A percentile compares a stretch with the other conserved stretches of the same genome.
phyloP scores from a whole-genome alignment of 2,329 filamentous ascomycete genomes.

The Nigrospora osmanthi region DNA sequence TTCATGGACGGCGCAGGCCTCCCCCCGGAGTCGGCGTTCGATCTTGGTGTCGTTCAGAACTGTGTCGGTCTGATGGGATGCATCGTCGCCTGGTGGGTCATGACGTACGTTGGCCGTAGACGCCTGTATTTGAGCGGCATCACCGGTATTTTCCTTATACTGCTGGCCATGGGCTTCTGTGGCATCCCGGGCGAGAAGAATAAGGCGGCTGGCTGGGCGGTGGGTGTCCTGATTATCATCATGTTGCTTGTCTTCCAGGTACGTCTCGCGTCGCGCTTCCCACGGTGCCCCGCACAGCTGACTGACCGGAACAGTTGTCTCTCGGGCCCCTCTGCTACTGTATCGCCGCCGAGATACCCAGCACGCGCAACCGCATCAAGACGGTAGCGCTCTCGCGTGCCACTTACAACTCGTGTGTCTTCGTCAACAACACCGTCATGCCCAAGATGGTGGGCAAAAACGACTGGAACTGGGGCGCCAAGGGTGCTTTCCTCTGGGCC shows the following conservation, averaged over 20 bases:
- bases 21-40: not conserved
- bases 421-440: constrained; percentile 4
- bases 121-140: constrained; percentile 1
- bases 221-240: constrained; percentile 4
- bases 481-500: constrained; percentile 5
- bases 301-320: constrained; percentile 1
- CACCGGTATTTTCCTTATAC: not conserved
- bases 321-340: constrained; percentile 4
- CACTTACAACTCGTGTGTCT: constrained; percentile 3
- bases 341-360: constrained; percentile 3
- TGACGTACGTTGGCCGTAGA: constrained; percentile 3
- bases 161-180: constrained; percentile 2
- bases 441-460: constrained; percentile 3
- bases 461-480: constrained; percentile 4
- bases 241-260: constrained; percentile 5
- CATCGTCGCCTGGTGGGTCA: constrained; percentile 2
- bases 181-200: constrained; percentile 2
- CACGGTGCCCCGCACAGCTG: not conserved
- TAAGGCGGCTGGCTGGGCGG: constrained; percentile 2
- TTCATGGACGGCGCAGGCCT: constrained; percentile 2
- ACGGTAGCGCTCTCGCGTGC: constrained; percentile 2
- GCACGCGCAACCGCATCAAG: constrained; percentile 4
- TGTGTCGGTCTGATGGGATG: constrained; percentile 4
- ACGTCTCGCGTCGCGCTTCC: not conserved
- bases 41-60: constrained; percentile 3